Conservation (phyloP, 768 basidiomycete genomes). For the Steccherinum ochraceum region DNA sequence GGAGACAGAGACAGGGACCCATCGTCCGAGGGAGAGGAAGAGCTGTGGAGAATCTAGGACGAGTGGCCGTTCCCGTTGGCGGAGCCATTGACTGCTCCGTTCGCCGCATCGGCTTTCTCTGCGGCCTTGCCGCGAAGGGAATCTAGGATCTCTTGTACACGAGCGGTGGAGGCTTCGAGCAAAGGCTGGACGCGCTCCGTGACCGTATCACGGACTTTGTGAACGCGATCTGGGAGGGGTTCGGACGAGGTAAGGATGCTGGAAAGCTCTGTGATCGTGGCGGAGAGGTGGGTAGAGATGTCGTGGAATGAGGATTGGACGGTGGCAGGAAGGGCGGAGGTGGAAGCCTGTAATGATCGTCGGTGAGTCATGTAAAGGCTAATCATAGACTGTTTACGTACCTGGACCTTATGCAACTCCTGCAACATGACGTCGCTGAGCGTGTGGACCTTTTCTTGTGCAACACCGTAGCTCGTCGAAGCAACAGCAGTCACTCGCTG, state of each 20-base stretch:
- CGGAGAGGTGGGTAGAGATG: slow-evolving; percentile 47
- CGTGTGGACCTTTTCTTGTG: slow-evolving; percentile 49
- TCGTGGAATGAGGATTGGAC: slow-evolving; percentile 58
- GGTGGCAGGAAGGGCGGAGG: slow-evolving; percentile 41
- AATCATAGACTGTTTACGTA: slow-evolving; percentile 6
- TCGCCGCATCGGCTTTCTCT: slow-evolving; percentile 13
- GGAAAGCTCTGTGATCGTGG: slow-evolving; percentile 47
- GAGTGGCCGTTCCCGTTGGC: slow-evolving; percentile 7
- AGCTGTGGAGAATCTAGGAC: background rate
- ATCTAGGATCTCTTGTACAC: slow-evolving; percentile 25
- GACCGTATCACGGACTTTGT: slow-evolving; percentile 50
- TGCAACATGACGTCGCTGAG: slow-evolving; percentile 61
- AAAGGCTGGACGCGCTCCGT: slow-evolving; percentile 55
- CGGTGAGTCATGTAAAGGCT: slow-evolving; percentile 2
- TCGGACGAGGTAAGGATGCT: slow-evolving; percentile 49
- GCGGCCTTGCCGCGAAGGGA: slow-evolving; percentile 14
- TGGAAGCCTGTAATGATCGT: slow-evolving; percentile 37
- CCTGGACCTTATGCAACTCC: slow-evolving; percentile 59
- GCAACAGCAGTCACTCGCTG: slow-evolving; percentile 55
- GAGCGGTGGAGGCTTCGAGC: slow-evolving; percentile 36
- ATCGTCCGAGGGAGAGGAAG: background rate
- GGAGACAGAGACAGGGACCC: background rate
- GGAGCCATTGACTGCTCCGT: slow-evolving; percentile 3
- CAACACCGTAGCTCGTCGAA: slow-evolving; percentile 45
- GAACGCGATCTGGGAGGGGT: slow-evolving; percentile 57